Conservation (phyloP, 768 basidiomycete species). For the Neoboletus brunneissimus region DNA sequence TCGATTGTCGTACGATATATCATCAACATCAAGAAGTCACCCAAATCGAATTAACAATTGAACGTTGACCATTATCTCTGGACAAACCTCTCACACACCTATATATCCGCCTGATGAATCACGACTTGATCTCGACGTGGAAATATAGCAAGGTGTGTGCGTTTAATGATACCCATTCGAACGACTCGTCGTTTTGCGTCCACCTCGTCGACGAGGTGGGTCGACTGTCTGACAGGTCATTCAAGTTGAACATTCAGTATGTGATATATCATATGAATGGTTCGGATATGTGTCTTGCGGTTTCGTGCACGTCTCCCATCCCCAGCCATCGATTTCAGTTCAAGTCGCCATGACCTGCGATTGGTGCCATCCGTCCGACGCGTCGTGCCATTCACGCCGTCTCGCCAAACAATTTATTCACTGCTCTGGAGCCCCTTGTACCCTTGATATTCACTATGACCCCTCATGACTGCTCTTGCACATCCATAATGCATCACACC, state of each 20-base stretch:
- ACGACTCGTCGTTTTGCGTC: neutral
- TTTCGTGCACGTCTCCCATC: neutral
- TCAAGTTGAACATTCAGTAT: neutral
- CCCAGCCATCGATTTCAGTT: neutral
- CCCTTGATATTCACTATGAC: neutral
- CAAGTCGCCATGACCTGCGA: neutral
- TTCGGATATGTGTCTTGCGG: no score
- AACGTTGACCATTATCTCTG: no score
- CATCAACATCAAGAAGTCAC: no score
- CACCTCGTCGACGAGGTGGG: neutral
- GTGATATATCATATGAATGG: neutral
- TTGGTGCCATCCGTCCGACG: neutral
- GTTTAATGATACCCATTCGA: neutral
- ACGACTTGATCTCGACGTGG: no score
- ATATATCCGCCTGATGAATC: no score
- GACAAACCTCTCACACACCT: no score
- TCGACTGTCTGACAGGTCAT: neutral
- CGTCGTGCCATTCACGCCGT: neutral
- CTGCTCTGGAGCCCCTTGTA: neutral
- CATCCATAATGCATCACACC: neutral
- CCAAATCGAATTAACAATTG: no score
- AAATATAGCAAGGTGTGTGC: neutral
- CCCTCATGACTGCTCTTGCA: neutral
- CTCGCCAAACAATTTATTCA: neutral
- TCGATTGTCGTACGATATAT: no score